Base-by-base conservation (phyloP, 306 rosid genomes). In the Prunus davidiana region DNA sequence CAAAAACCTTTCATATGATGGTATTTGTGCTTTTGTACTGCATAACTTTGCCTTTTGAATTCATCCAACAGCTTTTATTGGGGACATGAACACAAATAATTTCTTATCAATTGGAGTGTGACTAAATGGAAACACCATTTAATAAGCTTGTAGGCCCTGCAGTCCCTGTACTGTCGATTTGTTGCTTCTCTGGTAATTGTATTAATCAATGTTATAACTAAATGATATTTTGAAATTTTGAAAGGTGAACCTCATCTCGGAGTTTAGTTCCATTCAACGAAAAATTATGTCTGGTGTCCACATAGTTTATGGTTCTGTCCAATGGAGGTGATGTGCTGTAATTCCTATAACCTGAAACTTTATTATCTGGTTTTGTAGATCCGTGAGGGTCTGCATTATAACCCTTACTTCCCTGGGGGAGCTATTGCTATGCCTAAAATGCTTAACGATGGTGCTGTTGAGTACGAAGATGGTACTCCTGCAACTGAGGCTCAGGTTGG, bases 371-470 rank as follows among this genome's bases (percentile, higher is more conserved):
- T 85, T 60, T 73, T 86, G 81, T 83, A 92, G 98, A 95, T 95
- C 58, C 91, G 98, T 78, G 98, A 95, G 0, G 98, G 98, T 51
- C 76, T 95, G 82, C 93, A 95, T 82, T 95, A 95, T 76, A 92
- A 95, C 73, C 99, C 99, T 62, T 95, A 95, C 79, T 95, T 95
- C 75, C 97, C 97, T 79, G 99, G 99, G 0, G 99, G 99, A 47
- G 99, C 98, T 62, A 95, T 95, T 82, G 98, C 99, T 34, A 95
- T 95, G 99, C 99, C 99, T 87, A 85, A 95, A 87, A 95, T 95
- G 99, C 99, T 95, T 84, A 90, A 80, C 57, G 99, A 95, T 78
- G 99, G 99, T 67, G 97, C 97, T 77, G 83, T 95, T 58, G 99
- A 95, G 81, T 95, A 89, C 47, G 99, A 95, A 84, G 99, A 92